A percentile compares a stretch with the other conserved stretches of the same genome.
phyloP scores from a whole-genome alignment of 2,329 filamentous ascomycete genomes.

The Clarireedia hainanense region DNA sequence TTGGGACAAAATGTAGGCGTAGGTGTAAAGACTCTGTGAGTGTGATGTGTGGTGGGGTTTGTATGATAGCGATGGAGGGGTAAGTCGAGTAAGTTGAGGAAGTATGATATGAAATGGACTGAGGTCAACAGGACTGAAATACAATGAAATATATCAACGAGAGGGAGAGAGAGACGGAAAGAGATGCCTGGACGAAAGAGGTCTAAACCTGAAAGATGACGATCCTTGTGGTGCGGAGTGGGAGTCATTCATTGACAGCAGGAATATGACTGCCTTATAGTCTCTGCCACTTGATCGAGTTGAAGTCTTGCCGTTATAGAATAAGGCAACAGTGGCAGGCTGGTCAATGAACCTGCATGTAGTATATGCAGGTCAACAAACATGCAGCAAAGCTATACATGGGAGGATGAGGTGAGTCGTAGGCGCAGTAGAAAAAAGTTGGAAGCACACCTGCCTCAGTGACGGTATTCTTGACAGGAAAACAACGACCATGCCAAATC shows the following conservation, averaged over 20 bases:
- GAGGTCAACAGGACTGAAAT: constrained; percentile 11
- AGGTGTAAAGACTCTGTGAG: neutral
- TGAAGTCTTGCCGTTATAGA: constrained; percentile 13
- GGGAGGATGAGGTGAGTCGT: constrained; percentile 20
- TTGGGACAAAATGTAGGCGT: neutral
- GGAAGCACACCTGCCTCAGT: constrained; percentile 14
- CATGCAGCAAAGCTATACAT: constrained; percentile 20
- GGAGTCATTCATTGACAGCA: constrained; percentile 29
- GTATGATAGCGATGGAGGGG: constrained; percentile 1
- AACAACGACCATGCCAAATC: constrained; percentile 8
- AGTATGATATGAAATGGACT: constrained; percentile 10
- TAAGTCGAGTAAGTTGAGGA: neutral
- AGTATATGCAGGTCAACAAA: constrained; percentile 23
- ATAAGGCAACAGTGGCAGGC: constrained; percentile 23
- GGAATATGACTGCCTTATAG: constrained; percentile 29
- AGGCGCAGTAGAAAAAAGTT: constrained; percentile 17
- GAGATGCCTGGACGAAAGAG: constrained; percentile 27
- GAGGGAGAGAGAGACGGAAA: constrained; percentile 17
- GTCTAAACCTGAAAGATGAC: constrained; percentile 21
- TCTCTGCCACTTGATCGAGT: constrained; percentile 13
- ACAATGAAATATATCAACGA: constrained; percentile 28
- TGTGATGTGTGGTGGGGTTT: neutral
- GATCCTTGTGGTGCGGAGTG: constrained; percentile 23
- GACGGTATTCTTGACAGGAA: constrained; percentile 10
- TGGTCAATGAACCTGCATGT: constrained; percentile 13